Evolutionary conservation across 2,329 filamentous ascomycete genomes (phyloP).

Genomic region (Metarhizium robertsii): DNA sequence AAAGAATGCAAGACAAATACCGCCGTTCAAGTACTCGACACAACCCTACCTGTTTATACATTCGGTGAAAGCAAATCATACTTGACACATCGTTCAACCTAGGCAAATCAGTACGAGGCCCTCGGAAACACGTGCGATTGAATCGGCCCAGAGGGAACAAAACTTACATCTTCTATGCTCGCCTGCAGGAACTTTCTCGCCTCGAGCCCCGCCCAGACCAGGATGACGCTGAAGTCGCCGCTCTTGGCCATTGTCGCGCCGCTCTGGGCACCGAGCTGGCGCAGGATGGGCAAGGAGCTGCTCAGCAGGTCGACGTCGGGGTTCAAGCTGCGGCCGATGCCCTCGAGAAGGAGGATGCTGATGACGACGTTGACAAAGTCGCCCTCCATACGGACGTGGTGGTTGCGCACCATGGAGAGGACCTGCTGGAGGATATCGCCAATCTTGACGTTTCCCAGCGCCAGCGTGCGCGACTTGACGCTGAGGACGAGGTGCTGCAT

Average conservation of each 20-base stretch:
- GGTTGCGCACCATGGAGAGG: slow-evolving; percentile 77
- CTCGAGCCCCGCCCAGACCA: slow-evolving; percentile 87
- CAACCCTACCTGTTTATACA: slow-evolving; percentile 41
- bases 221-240: slow-evolving; percentile 75
- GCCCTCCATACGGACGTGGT: slow-evolving; percentile 90
- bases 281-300: slow-evolving; percentile 80
- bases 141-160: slow-evolving; percentile 6
- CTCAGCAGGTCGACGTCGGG: slow-evolving; percentile 78
- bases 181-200: slow-evolving; percentile 82
- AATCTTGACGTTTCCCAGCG: slow-evolving; percentile 89
- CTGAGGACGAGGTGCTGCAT: slow-evolving; percentile 94
- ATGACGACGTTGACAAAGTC: slow-evolving; percentile 98
- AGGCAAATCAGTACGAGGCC: slow-evolving; percentile 2
- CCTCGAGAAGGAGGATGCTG: slow-evolving; percentile 85
- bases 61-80: slow-evolving; percentile 85
- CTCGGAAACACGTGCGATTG: not conserved
- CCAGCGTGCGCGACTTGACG: slow-evolving; percentile 85
- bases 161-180: slow-evolving; percentile 73
- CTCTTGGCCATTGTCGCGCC: slow-evolving; percentile 60
- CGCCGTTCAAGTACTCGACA: not conserved
- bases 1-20: not conserved
- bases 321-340: slow-evolving; percentile 81
- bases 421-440: slow-evolving; percentile 91
- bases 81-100: slow-evolving; percentile 84
- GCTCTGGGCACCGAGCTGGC: slow-evolving; percentile 74